Conservation (phyloP, 139 green algal genomes). For the Coelastrella sp. region DNA sequence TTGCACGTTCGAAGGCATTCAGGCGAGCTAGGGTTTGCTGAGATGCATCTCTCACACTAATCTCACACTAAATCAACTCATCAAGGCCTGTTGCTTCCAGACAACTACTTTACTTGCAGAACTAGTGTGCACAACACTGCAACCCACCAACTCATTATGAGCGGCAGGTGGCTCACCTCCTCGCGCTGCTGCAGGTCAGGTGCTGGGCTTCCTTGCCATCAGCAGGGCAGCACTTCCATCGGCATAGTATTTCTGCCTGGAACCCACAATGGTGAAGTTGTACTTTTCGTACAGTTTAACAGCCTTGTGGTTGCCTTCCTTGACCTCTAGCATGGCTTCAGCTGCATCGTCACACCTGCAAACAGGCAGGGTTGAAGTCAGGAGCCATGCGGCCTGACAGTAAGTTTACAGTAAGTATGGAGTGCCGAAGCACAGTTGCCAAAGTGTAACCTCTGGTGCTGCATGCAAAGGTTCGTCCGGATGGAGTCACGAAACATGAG, state of each 20-base stretch:
- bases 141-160: no score
- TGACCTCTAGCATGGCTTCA: slow-evolving; percentile 16
- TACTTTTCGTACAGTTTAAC: slow-evolving; percentile 5
- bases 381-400: neutral
- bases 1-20: neutral
- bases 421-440: no score
- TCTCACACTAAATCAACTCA: neutral
- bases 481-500: neutral
- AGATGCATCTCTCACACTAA: neutral
- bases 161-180: no score
- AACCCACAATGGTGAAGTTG: slow-evolving; percentile 9
- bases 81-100: no score
- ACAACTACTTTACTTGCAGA: no score
- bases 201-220: neutral
- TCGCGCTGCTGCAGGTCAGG: no score
- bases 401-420: neutral
- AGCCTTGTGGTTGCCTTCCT: slow-evolving; percentile 12
- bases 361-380: neutral
- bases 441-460: neutral
- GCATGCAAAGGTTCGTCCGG: neutral
- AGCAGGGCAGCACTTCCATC: slow-evolving; percentile 17
- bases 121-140: no score
- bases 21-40: neutral
- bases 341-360: neutral
- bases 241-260: slow-evolving; percentile 1